These are phyloP conservation scores for Fusarium luffae DNA, from an alignment of 2,329 filamentous ascomycete genomes.

Conservation along the genomic window DNA sequence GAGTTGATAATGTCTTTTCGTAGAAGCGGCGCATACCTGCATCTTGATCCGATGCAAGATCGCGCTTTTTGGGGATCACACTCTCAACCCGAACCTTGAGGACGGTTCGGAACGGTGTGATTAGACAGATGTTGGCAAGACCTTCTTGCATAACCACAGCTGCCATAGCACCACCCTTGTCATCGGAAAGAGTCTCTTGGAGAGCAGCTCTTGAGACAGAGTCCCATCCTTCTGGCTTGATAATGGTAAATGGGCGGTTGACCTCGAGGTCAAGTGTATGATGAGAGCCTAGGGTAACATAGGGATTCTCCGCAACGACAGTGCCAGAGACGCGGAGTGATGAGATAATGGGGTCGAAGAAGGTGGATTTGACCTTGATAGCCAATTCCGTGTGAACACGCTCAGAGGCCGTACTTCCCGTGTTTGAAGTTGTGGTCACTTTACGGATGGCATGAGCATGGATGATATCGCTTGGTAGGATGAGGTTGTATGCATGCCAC, in stretches of 20 bases:
- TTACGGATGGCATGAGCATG: slow-evolving; percentile 67
- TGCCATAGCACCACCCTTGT: slow-evolving; percentile 83
- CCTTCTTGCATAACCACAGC: slow-evolving; percentile 96
- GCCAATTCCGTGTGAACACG: slow-evolving; percentile 69
- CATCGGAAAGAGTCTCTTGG: slow-evolving; percentile 80
- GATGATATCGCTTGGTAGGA: slow-evolving; percentile 63
- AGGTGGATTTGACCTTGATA: slow-evolving; percentile 66
- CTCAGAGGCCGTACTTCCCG: slow-evolving; percentile 62
- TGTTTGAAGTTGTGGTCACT: slow-evolving; percentile 60
- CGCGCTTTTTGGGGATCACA: slow-evolving; percentile 74
- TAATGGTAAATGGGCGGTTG: slow-evolving; percentile 85
- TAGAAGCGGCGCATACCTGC: slow-evolving; percentile 81
- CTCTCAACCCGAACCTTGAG: slow-evolving; percentile 72
- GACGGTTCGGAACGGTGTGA: slow-evolving; percentile 83
- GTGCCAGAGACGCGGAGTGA: slow-evolving; percentile 67
- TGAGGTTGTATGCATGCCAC: slow-evolving; percentile 73
- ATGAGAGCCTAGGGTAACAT: slow-evolving; percentile 65
- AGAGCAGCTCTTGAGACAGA: slow-evolving; percentile 84
- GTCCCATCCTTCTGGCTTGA: slow-evolving; percentile 89
- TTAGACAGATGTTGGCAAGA: slow-evolving; percentile 82
- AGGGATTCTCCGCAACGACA: slow-evolving; percentile 63
- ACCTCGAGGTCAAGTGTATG: slow-evolving; percentile 83
- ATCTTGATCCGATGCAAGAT: slow-evolving; percentile 71
- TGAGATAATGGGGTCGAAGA: slow-evolving; percentile 67
- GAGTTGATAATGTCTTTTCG: slow-evolving; percentile 77